Evolutionary conservation across 345 rosid species (phyloP).

Genomic region (Arabis alpina): DNA sequence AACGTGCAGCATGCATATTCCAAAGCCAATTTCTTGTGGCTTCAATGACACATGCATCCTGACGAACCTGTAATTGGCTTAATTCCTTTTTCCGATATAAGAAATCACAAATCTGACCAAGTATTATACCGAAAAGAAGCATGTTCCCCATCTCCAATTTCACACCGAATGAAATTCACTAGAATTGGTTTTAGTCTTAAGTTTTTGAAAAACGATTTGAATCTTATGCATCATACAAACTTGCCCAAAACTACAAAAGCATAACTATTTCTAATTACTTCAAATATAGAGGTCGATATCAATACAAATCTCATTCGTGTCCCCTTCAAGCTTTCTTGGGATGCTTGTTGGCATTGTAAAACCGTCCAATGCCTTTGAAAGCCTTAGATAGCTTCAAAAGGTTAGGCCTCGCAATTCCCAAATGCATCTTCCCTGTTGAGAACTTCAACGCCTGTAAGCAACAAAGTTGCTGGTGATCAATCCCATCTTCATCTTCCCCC

Average conservation of each 20-base stretch:
- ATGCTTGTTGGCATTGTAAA: slow-evolving; percentile 62
- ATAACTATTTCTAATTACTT: slow-evolving; percentile 14
- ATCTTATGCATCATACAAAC: neutral
- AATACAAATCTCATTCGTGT: slow-evolving; percentile 13
- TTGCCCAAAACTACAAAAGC: slow-evolving; percentile 24
- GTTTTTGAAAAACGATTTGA: too few species aligned
- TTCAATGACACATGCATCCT: too few species aligned
- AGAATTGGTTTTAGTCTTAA: too few species aligned
- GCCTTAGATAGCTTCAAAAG: slow-evolving; percentile 74
- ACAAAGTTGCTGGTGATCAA: slow-evolving; percentile 65
- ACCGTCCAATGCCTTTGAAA: slow-evolving; percentile 73
- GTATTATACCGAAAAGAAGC: too few species aligned
- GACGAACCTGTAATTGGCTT: too few species aligned
- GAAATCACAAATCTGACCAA: too few species aligned
- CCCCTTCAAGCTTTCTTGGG: slow-evolving; percentile 51
- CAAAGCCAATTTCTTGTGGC: too few species aligned
- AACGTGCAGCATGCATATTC: too few species aligned
- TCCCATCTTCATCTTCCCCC: slow-evolving; percentile 59
- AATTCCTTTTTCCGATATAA: too few species aligned
- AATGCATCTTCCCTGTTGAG: slow-evolving; percentile 88
- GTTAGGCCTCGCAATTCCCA: slow-evolving; percentile 87
- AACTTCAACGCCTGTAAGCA: slow-evolving; percentile 90
- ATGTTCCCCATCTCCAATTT: too few species aligned
- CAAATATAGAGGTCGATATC: slow-evolving; percentile 8
- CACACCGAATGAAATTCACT: too few species aligned